Base-by-base conservation (phyloP, 1,139 yeast species). In the Magnusiomyces ingens region DNA sequence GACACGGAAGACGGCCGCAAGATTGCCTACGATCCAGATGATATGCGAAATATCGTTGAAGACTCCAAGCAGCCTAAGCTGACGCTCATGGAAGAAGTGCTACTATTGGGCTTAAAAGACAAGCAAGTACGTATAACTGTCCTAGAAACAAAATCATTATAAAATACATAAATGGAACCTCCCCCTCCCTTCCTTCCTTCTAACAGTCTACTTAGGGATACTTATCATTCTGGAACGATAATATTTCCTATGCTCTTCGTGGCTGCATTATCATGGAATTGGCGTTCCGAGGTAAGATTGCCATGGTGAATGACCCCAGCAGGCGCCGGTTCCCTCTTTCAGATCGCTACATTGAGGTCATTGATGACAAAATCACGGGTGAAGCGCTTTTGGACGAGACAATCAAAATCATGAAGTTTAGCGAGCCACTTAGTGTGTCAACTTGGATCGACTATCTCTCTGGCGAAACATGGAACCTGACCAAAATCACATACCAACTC, bases 201-300 rank as follows among this genome's bases (percentile, higher is more conserved):
- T n/a, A n/a, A 26, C 4, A 8, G 17, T 12, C 15, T 45, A 12
- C 1, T 15, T 36, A 62, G 70, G 99, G 99, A 5, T 90, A 91
- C 69, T 76, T 93, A 55, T 89, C 97, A 21, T 93, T 93, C 71
- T 93, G 99, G 99, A 94, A 93, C 69, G 99, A 93, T 70, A 91
- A 89, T 69, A 91, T 93, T 55, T 89, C 97, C 32, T 94, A 93
- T 71, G 96, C 97, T 1, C 78, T 93, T 57, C 82, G 99, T 63
- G 99, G 99, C 12, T 87, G 97, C 67, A 93, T 93, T 59, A 67
- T 93, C 55, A 79, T 93, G 70, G 99, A 93, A 70, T 77, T 93
- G 69, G 96, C 98, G 1, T 81, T 93, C 65, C 81, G 98, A 63
- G 91, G 90, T 55, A 86, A 85, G 66, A 89, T 93, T 65, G 78